Percentiles rank a stretch among this genome's conserved stretches.
Conservation (phyloP, 108 stramenopile genomes). For the Cyclotella baltica region DNA sequence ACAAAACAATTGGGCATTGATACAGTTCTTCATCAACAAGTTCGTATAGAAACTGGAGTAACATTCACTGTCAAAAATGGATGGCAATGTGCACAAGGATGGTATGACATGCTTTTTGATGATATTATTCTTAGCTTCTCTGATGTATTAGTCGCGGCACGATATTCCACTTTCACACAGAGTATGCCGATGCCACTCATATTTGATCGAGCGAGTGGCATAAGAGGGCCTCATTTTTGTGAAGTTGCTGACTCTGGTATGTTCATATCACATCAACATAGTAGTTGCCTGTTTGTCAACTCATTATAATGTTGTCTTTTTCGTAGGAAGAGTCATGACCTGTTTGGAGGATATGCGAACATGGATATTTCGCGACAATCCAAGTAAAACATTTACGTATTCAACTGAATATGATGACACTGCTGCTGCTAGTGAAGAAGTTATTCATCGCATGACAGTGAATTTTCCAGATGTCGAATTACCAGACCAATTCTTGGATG, state of each 20-base stretch:
- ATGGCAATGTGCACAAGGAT: slow-evolving; percentile 29
- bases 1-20: slow-evolving; percentile 7
- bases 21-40: slow-evolving; percentile 20
- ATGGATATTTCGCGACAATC: slow-evolving; percentile 55
- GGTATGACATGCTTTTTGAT: slow-evolving; percentile 59
- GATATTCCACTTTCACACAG: slow-evolving; percentile 64
- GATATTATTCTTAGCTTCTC: slow-evolving; percentile 56
- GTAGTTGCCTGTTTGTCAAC: too few species aligned
- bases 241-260: slow-evolving; percentile 50
- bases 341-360: slow-evolving; percentile 44
- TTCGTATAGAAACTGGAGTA: slow-evolving; percentile 1
- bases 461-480: slow-evolving; percentile 45
- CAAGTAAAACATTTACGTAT: slow-evolving; percentile 6
- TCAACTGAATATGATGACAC: slow-evolving; percentile 17
- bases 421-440: slow-evolving; percentile 25
- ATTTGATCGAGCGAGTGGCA: slow-evolving; percentile 26
- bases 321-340: slow-evolving; percentile 36
- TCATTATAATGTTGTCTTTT: too few species aligned
- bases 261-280: neutral
- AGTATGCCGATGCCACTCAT: slow-evolving; percentile 55
- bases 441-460: slow-evolving; percentile 20
- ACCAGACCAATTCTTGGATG: slow-evolving; percentile 29
- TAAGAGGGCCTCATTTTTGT: slow-evolving; percentile 34
- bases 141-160: slow-evolving; percentile 59
- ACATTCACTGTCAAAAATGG: slow-evolving; percentile 5